Evolutionary conservation across 106 monocot genomes (phyloP).

Genomic region (Cymbidium sinense): DNA sequence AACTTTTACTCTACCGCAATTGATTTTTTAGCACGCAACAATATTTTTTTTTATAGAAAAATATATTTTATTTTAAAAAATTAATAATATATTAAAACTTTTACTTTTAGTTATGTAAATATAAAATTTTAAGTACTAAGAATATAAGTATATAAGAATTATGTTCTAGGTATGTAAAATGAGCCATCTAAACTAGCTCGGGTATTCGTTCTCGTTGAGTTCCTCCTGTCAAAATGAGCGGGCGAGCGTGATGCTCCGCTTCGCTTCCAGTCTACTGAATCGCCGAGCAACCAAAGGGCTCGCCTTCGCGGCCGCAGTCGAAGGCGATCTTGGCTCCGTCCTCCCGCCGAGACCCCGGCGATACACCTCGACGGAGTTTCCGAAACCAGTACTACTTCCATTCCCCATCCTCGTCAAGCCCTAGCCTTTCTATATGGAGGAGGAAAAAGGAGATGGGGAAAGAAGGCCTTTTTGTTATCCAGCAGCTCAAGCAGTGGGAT

Average conservation of each 20-base stretch:
- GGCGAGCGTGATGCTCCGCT: slow-evolving; percentile 2
- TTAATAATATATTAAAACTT: no score
- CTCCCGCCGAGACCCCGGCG: not conserved
- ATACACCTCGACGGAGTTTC: not conserved
- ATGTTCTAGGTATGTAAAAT: no score
- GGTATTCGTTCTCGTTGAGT: no score
- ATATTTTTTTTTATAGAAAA: no score
- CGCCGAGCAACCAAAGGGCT: not conserved
- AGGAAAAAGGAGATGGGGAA: slow-evolving; percentile 99
- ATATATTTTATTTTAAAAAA: no score
- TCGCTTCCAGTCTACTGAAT: not conserved
- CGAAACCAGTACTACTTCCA: not conserved
- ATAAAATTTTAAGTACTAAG: no score
- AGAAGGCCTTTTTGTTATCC: slow-evolving; percentile 87
- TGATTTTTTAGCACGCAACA: no score
- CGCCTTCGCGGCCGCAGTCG: not conserved
- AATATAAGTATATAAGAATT: no score
- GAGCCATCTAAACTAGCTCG: no score
- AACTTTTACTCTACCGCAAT: no score
- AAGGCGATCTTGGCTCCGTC: not conserved
- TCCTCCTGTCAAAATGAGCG: not conserved
- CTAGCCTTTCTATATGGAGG: slow-evolving; percentile 93
- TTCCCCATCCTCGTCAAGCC: slow-evolving; percentile 41
- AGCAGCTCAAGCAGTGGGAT: slow-evolving; percentile 68
- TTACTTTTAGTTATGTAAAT: no score